Conservation (phyloP, 2,329 filamentous ascomycete genomes). For the Septoria petroselini region DNA sequence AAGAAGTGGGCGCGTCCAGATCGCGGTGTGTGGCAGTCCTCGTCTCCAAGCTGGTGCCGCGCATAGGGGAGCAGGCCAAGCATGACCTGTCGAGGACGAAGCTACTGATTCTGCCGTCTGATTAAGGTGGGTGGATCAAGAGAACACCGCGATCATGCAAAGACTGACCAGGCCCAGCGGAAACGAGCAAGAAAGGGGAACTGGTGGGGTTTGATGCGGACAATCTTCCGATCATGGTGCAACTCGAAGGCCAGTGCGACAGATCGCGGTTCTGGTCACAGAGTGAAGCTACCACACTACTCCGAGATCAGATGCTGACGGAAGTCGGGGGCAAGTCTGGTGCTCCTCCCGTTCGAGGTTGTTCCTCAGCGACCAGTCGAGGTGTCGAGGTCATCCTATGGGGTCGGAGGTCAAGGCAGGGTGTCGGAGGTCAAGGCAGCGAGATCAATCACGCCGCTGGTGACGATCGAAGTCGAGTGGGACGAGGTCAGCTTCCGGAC, state of each 20-base stretch:
- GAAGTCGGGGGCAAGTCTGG: constrained; percentile 22
- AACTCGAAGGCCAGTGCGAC: constrained; percentile 33
- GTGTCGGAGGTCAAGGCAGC: constrained; percentile 3
- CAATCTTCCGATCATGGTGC: constrained; percentile 30
- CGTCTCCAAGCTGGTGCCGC: constrained; percentile 29
- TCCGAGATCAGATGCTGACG: constrained; percentile 28
- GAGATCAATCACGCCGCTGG: constrained; percentile 13
- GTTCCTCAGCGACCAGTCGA: constrained; percentile 18
- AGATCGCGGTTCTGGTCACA: constrained; percentile 37
- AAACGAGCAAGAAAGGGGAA: constrained; percentile 25
- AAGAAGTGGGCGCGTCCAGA: constrained; percentile 34
- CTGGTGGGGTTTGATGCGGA: constrained; percentile 31
- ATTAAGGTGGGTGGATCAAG: constrained; percentile 29
- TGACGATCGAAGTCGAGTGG: constrained; percentile 35
- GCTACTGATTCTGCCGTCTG: constrained; percentile 35
- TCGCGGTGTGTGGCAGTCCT: constrained; percentile 35
- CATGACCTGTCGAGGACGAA: constrained; percentile 32
- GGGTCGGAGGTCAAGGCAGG: constrained; percentile 26
- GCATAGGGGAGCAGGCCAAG: constrained; percentile 28
- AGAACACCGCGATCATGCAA: neutral
- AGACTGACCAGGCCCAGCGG: constrained; percentile 19
- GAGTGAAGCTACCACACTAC: constrained; percentile 29
- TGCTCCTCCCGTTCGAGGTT: neutral
- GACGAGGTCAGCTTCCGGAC: constrained; percentile 44
- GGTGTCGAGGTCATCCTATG: constrained; percentile 18